These are phyloP conservation scores for Aspergillus ostianus DNA, from an alignment of 495 filamentous ascomycete genomes.

Conservation along the genomic window DNA sequence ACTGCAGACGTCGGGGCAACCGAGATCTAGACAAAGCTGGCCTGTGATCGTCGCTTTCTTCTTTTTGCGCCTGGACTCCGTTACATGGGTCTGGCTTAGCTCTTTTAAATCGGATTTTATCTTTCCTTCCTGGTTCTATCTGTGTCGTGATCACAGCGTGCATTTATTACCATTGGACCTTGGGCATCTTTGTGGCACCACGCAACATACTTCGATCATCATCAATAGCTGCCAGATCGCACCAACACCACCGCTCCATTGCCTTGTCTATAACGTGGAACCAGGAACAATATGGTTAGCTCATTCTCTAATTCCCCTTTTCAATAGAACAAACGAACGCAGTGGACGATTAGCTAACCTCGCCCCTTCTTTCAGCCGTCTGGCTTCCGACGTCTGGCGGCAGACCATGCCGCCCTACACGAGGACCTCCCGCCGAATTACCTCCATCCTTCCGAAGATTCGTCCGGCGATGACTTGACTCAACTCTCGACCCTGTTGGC, in stretches of 20 bases:
- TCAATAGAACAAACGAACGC: neutral
- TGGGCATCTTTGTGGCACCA: neutral
- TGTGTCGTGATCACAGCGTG: no score
- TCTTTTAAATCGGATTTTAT: neutral
- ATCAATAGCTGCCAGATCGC: neutral
- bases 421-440: constrained; percentile 64
- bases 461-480: constrained; percentile 55
- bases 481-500: constrained; percentile 58
- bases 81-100: neutral
- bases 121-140: neutral
- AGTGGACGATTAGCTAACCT: constrained; percentile 13
- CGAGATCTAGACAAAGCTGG: constrained; percentile 1
- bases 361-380: constrained; percentile 29
- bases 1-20: constrained; percentile 8
- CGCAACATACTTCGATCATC: neutral
- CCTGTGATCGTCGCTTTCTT: neutral
- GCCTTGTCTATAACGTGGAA: neutral
- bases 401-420: constrained; percentile 63
- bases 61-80: neutral
- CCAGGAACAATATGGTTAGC: neutral
- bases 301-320: neutral
- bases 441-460: constrained; percentile 51
- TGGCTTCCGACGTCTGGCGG: constrained; percentile 60
- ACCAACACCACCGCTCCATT: neutral
- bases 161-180: neutral